phyloP scores from a whole-genome alignment of 2,329 filamentous ascomycete genomes.

The Hymenoscyphus repandus region DNA sequence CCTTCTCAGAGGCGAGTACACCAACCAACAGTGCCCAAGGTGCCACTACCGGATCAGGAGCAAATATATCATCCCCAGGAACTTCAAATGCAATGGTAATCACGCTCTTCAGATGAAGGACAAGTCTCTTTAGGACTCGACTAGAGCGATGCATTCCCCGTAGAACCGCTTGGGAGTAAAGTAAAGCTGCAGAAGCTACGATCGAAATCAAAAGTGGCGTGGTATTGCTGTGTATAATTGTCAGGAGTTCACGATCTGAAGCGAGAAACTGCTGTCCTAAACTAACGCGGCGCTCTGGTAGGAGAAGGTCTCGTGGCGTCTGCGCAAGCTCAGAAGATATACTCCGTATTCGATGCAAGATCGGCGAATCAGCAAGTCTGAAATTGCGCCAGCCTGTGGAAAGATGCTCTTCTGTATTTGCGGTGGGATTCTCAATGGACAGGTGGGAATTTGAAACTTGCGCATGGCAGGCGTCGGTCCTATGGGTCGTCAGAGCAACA shows the following conservation, averaged over 20 bases:
- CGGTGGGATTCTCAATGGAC: neutral
- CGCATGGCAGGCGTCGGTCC: slow-evolving; percentile 4
- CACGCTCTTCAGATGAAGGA: neutral
- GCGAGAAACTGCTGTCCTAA: slow-evolving; percentile 1
- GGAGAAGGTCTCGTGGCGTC: neutral
- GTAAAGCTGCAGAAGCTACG: neutral
- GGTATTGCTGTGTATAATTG: neutral
- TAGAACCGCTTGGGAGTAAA: slow-evolving; percentile 1
- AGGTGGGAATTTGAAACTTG: slow-evolving; percentile 3
- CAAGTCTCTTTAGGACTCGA: neutral
- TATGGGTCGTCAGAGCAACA: neutral
- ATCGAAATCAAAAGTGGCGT: neutral
- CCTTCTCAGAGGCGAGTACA: neutral
- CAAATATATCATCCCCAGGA: neutral
- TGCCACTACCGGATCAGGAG: neutral
- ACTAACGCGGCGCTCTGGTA: neutral
- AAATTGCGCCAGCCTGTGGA: neutral
- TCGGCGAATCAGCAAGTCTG: neutral
- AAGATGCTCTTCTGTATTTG: neutral
- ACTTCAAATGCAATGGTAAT: neutral
- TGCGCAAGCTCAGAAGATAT: neutral
- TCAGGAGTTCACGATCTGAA: slow-evolving; percentile 1
- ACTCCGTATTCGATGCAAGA: neutral
- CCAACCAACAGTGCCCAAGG: slow-evolving; percentile 1
- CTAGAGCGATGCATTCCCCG: neutral